Conservation (phyloP, 495 filamentous ascomycete genomes). For the Niebla homalea region DNA sequence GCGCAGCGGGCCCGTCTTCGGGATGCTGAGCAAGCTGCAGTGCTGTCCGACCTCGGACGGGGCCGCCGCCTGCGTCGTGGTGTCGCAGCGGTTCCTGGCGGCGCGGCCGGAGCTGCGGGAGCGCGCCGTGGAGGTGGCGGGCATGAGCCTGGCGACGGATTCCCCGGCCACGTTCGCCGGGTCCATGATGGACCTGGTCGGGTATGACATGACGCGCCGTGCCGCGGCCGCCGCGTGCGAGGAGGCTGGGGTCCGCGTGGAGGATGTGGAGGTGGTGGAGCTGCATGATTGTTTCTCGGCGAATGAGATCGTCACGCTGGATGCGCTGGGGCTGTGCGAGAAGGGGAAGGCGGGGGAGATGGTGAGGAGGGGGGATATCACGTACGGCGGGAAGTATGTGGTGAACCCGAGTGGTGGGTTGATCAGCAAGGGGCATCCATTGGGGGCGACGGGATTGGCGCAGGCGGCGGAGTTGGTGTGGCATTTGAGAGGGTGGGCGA, state of each 20-base stretch:
- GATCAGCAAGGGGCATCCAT: conserved; percentile 90
- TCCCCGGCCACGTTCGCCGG: conserved; percentile 55
- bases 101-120: conserved; percentile 66
- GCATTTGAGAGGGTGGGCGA: conserved; percentile 94
- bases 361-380: conserved; percentile 78
- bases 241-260: conserved; percentile 60
- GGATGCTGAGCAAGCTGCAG: conserved; percentile 60
- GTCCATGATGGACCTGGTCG: conserved; percentile 76
- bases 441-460: conserved; percentile 84
- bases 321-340: conserved; percentile 67
- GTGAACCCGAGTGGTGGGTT: conserved; percentile 91
- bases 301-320: conserved; percentile 84
- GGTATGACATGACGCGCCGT: conserved; percentile 53
- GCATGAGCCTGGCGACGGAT: conserved; percentile 79
- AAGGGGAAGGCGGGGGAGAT: conserved; percentile 86
- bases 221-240: conserved; percentile 52
- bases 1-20: conserved; percentile 61
- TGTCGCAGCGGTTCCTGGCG: conserved; percentile 78
- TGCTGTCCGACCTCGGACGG: conserved; percentile 92
- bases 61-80: conserved; percentile 76
- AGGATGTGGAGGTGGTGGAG: conserved; percentile 74
- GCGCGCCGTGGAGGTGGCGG: conserved; percentile 77
- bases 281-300: conserved; percentile 95
- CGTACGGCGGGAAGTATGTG: conserved; percentile 75
- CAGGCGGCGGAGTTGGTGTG: conserved; percentile 94